Conservation (phyloP, 2,329 filamentous ascomycete genomes). For the Zymoseptoria tritici region DNA sequence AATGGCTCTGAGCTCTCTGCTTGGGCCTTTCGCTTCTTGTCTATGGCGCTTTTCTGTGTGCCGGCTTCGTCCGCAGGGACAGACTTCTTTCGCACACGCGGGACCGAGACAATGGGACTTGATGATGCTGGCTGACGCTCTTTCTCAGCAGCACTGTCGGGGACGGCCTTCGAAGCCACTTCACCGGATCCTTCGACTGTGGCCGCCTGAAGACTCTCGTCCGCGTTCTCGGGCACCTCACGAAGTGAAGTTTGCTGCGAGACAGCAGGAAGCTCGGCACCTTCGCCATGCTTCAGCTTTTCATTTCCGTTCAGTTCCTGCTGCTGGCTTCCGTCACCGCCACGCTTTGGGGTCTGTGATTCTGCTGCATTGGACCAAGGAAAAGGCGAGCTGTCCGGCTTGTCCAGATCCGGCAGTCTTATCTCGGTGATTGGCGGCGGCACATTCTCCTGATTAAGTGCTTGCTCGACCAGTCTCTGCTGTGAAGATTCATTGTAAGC, state of each 20-base stretch:
- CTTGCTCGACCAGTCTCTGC: slow-evolving; percentile 33
- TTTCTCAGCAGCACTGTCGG: neutral
- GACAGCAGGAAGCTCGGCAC: neutral
- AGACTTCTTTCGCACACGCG: neutral
- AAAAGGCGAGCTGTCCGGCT: slow-evolving; percentile 19
- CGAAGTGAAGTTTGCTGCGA: neutral
- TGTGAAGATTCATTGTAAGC: slow-evolving; percentile 36
- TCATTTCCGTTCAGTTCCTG: neutral
- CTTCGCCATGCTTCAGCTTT: neutral
- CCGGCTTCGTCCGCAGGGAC: neutral
- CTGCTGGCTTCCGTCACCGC: neutral
- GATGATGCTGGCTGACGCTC: slow-evolving; percentile 6
- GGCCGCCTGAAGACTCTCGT: neutral
- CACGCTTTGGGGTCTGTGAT: slow-evolving; percentile 18
- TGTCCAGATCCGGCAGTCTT: slow-evolving; percentile 4
- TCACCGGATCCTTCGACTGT: neutral
- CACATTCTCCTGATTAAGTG: slow-evolving; percentile 19
- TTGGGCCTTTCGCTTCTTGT: slow-evolving; percentile 18
- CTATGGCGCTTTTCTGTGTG: slow-evolving; percentile 8
- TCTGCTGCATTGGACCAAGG: slow-evolving; percentile 17
- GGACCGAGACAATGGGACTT: slow-evolving; percentile 15
- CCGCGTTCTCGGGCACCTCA: neutral
- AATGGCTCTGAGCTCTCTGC: slow-evolving; percentile 16
- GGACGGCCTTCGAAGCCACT: neutral
- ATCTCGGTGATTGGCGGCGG: slow-evolving; percentile 1